Conservation (phyloP, 2,329 filamentous ascomycete species). For the Talaromyces amestolkiae region DNA sequence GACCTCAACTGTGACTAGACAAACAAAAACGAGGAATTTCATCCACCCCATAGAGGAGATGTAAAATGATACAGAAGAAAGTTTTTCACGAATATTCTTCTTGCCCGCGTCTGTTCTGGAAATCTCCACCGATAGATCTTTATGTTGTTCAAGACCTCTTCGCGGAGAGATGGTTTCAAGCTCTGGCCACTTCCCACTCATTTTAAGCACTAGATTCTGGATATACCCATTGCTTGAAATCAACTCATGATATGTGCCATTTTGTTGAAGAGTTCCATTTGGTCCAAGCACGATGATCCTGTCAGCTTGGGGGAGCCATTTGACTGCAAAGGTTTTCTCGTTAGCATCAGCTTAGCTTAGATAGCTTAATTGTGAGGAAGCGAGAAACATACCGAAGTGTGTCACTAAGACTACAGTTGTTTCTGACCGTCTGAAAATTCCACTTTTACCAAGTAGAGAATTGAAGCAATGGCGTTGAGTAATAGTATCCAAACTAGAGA, state of each 20-base stretch:
- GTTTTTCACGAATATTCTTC: not conserved
- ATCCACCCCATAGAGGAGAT: slow-evolving; percentile 14
- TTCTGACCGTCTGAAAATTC: not conserved
- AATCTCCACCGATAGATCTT: not conserved
- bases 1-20: slow-evolving; percentile 10
- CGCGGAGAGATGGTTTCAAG: not conserved
- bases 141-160: not conserved
- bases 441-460: slow-evolving; percentile 13
- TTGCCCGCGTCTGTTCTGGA: not conserved
- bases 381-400: slow-evolving; percentile 5
- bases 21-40: slow-evolving; percentile 3
- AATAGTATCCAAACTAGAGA: slow-evolving; percentile 16
- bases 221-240: slow-evolving; percentile 25
- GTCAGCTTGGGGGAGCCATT: slow-evolving; percentile 43
- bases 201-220: not conserved
- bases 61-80: slow-evolving; percentile 8
- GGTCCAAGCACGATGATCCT: slow-evolving; percentile 41
- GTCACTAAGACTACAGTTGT: slow-evolving; percentile 14
- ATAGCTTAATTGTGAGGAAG: not conserved
- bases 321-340: slow-evolving; percentile 24
- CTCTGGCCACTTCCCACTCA: not conserved
- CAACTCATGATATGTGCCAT: slow-evolving; percentile 40
- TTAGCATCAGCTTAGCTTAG: not conserved
- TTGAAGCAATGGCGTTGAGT: slow-evolving; percentile 18
- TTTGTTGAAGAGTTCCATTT: slow-evolving; percentile 39